Evolutionary conservation across 1,284 basidiomycete species (phyloP), one percentile per base, ranked within the genome.

Genomic region (Termitomyces sp.): DNA sequence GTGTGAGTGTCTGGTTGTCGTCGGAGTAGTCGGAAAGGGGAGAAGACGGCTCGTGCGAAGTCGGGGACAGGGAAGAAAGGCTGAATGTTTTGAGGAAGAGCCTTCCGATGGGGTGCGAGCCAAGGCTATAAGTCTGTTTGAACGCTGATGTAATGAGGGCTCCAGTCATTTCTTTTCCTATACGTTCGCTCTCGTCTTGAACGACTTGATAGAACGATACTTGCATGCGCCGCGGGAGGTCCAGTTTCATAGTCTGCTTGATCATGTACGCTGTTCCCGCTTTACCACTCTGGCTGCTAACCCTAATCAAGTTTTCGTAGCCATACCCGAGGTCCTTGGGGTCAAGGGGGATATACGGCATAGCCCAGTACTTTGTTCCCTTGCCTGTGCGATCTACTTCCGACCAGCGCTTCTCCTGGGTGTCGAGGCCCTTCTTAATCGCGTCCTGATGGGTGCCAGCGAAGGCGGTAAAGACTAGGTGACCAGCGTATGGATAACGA

Each of bases 371-470:
- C 52, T 80, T 75, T 42, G 68, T 69, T 9, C 64, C 65, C 62
- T 83, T 76, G 51, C 85, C 81, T 52, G 73, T 74, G 26, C 63
- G 63, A 28, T 68, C 67, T 26, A 76, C 81, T 45, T 70, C 66
- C 9, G 70, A 70, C 63, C 82, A 78, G 19, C 80, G 73, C 54
- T 69, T 70, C 34, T 69, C 68, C 66, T 92, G 88, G 3, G 79
- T 81, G 65, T 88, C 86, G 70, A 95, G 91, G 42, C 92, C 93
- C 72, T 95, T 95, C 75, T 94, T 95, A 79, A 95, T 88, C 10
- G 93, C 92, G 64, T 95, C 93, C 72, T 92, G 92, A 68, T 95
- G 92, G 43, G 86, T 89, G 24, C 92, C 92, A 31, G 90, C 92
- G 74, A 95, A 95, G 10, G 92, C 92, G 31, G 93, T 93, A 69